phyloP scores from a whole-genome alignment of 139 green algal species.

The Parachlorella kessleri region DNA sequence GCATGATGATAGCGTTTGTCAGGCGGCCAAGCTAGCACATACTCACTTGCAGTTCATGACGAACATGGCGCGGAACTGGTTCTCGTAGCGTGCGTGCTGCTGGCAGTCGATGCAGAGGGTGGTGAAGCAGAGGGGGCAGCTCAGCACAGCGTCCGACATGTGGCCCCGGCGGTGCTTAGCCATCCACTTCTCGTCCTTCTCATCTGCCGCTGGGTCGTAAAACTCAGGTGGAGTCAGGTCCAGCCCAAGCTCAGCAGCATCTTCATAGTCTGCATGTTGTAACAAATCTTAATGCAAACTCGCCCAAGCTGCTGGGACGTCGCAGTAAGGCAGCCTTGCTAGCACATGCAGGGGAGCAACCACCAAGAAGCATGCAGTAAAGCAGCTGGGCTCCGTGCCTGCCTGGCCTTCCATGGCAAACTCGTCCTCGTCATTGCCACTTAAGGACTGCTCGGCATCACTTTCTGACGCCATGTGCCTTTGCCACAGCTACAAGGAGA shows the following conservation, averaged over 20 bases:
- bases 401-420: no score
- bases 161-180: constrained; percentile 38
- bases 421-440: no score
- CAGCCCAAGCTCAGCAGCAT: constrained; percentile 15
- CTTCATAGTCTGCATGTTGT: constrained; percentile 21
- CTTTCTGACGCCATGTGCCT: no score
- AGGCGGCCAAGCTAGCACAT: not conserved
- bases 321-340: no score
- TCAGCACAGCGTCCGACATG: constrained; percentile 66
- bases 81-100: constrained; percentile 52
- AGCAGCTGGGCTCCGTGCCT: no score
- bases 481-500: no score
- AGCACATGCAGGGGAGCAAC: no score
- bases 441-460: no score
- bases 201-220: constrained; percentile 58
- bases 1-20: not conserved
- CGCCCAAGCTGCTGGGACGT: no score
- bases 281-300: no score
- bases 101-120: constrained; percentile 79
- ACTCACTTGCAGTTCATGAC: constrained; percentile 65
- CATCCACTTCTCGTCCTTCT: constrained; percentile 50
- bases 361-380: no score
- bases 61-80: constrained; percentile 76
- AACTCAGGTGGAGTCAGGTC: constrained; percentile 33
- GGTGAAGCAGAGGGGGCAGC: constrained; percentile 74